Evolutionary conservation across 768 basidiomycete species (phyloP).

Genomic region (Mycena rebaudengoi): DNA sequence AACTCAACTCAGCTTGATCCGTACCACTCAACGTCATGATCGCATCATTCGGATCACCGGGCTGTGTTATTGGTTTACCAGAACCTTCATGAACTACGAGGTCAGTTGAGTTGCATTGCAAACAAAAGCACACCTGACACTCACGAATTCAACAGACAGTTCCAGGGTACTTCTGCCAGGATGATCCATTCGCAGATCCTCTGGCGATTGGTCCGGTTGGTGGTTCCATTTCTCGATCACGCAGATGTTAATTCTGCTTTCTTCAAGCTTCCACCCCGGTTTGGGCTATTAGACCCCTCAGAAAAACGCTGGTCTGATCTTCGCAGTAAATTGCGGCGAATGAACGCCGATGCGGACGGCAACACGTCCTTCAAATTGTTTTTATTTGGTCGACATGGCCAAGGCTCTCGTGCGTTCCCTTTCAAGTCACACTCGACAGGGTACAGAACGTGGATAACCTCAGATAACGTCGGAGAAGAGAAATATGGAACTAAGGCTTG

Average conservation of each 20-base stretch:
- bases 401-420: conserved; percentile 70
- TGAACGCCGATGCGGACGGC: conserved; percentile 52
- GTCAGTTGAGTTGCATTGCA: too few species aligned
- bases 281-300: conserved; percentile 65
- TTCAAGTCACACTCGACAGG: neutral
- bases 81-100: too few species aligned
- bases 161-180: conserved; percentile 54
- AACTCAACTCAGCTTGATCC: too few species aligned
- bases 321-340: conserved; percentile 44
- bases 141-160: too few species aligned
- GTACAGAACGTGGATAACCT: neutral
- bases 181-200: conserved; percentile 38
- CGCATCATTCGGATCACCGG: too few species aligned
- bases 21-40: too few species aligned
- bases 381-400: conserved; percentile 73
- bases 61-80: too few species aligned
- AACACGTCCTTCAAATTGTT: conserved; percentile 67
- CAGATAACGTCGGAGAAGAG: conserved; percentile 73
- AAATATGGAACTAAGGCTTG: conserved; percentile 69
- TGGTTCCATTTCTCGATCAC: neutral
- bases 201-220: conserved; percentile 41
- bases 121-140: too few species aligned
- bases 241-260: neutral
- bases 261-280: conserved; percentile 59
- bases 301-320: conserved; percentile 60